A percentile compares a stretch with the other conserved stretches of the same genome.
Conservation (phyloP, 192 early-diverging fungal species). For the Podila epigama region DNA sequence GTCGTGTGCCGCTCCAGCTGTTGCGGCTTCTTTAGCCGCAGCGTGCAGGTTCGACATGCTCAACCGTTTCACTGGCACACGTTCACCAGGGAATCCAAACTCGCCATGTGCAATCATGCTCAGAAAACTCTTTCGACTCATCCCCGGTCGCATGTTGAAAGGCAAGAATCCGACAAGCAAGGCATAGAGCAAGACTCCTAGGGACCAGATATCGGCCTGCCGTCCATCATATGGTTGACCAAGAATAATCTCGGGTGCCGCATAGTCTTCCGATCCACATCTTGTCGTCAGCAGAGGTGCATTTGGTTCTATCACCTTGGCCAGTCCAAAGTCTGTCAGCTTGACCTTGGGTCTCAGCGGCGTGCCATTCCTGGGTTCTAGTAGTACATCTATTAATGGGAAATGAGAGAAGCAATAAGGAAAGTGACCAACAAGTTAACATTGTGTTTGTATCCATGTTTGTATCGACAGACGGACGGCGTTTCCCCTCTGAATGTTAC, state of each 20-base stretch:
- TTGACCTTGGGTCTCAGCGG: constrained; percentile 55
- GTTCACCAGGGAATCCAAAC: constrained; percentile 63
- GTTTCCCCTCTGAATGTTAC: too few species aligned
- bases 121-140: constrained; percentile 59
- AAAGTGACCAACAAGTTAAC: neutral
- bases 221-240: constrained; percentile 71
- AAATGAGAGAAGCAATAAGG: neutral
- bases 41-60: constrained; percentile 18
- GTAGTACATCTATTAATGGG: constrained; percentile 45
- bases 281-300: constrained; percentile 58
- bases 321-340: constrained; percentile 72
- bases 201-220: constrained; percentile 80
- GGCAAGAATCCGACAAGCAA: constrained; percentile 78
- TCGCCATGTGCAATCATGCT: constrained; percentile 69
- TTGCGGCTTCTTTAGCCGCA: neutral
- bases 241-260: constrained; percentile 75
- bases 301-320: constrained; percentile 55
- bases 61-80: constrained; percentile 18
- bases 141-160: constrained; percentile 70
- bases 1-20: too few species aligned
- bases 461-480: too few species aligned
- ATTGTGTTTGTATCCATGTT: neutral
- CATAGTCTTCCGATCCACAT: constrained; percentile 81
- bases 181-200: constrained; percentile 81
- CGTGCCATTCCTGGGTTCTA: constrained; percentile 19